Base-by-base conservation (phyloP, 257 asterid species). In the Mitragyna speciosa region DNA sequence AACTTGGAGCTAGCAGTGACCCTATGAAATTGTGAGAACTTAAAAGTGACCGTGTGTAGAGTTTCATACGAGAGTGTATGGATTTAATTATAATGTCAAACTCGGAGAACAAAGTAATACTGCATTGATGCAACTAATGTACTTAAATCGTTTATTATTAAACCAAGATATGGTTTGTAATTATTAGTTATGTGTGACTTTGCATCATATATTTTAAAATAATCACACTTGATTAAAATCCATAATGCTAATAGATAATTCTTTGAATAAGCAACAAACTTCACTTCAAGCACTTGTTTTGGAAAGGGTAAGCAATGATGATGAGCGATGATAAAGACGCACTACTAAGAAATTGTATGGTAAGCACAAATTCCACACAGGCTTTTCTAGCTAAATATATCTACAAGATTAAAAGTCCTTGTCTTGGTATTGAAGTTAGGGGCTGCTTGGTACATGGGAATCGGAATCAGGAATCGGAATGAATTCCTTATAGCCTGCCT, bases 291-390 rank as follows among this genome's bases (percentile, higher is more conserved):
- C 73, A n/a, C 74, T 11, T 51, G 16, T 77, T 67, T 73, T 58
- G 84, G 76, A 82, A 76, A 82, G 79, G 88, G 71, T 24, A 17
- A 76, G 49, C 75, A 76, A 70, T 47, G 73, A 76, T 76, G 80
- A 81, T 10, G 39, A 76, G 61, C 33, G 73, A 76, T 76, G 80
- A 81, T 10, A 51, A 77, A n/a, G 36, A 26, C 68, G 16, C 36
- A 63, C 3, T n/a, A 63, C 68, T 63, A 9, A 5, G 14, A 59
- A 24, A 59, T 59, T 24, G 14, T 24, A 24, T 11, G 31, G 3
- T 59, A 61, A 61, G 6, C 33, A 61, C 22, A 65, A 63, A 26
- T 11, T 64, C 20, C 20, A 26, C 69, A 11, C 14, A 6, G 31
- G 70, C 4, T 65, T 65, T 65, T 28, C 70, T 65, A 14, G 17